phyloP scores from a whole-genome alignment of 257 asterid species.

The Penstemon eatonii region DNA sequence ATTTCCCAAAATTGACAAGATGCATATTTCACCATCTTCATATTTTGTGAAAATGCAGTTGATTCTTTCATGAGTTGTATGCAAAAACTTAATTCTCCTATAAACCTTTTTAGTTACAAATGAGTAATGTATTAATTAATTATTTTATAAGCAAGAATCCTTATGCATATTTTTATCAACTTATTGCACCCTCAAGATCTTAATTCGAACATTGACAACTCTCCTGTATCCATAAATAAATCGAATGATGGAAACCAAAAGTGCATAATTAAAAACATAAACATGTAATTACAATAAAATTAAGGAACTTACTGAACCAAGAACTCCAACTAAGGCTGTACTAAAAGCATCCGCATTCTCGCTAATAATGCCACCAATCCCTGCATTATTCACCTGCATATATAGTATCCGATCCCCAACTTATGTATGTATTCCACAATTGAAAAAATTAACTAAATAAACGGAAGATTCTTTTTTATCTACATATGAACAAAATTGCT shows the following conservation, averaged over 20 bases:
- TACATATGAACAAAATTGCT: not conserved
- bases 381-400: conserved; percentile 54
- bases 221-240: not conserved
- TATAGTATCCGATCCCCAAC: not conserved
- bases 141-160: too few relatives aligned
- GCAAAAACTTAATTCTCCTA: too few relatives aligned
- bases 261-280: not conserved
- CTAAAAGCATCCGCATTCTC: not conserved
- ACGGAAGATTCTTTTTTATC: not conserved
- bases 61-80: too few relatives aligned
- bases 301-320: not conserved
- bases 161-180: too few relatives aligned
- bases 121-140: too few relatives aligned
- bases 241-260: too few relatives aligned
- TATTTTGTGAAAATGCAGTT: too few relatives aligned
- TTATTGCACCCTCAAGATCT: too few relatives aligned
- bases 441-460: not conserved
- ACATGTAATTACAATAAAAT: not conserved
- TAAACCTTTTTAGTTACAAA: too few relatives aligned
- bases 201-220: too few relatives aligned
- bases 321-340: not conserved
- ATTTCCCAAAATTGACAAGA: too few relatives aligned
- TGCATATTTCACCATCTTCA: too few relatives aligned
- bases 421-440: not conserved
- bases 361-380: conserved; percentile 27